These are phyloP conservation scores for Colletotrichum falcatum DNA, from an alignment of 2,329 filamentous ascomycete species.

Conservation along the genomic window DNA sequence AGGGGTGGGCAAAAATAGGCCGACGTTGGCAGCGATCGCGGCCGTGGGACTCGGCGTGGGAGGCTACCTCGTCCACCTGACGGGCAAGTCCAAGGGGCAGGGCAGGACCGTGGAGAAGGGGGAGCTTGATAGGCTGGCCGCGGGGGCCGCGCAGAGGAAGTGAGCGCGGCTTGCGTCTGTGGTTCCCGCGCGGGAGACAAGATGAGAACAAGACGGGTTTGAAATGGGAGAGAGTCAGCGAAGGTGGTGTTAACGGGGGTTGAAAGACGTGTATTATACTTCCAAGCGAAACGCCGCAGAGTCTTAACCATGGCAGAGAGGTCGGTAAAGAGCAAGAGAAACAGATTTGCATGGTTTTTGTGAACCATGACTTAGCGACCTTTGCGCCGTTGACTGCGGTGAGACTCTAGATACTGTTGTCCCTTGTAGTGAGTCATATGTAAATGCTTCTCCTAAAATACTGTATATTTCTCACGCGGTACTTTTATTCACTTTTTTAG, in stretches of 20 bases:
- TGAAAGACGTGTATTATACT: background rate
- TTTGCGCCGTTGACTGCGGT: too few relatives aligned
- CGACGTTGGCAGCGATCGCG: slow-evolving; percentile 32
- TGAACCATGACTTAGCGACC: background rate
- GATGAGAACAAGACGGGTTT: background rate
- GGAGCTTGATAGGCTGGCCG: slow-evolving; percentile 15
- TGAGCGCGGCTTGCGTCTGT: background rate
- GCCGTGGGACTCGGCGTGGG: slow-evolving; percentile 29
- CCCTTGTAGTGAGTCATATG: too few relatives aligned
- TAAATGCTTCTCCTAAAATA: too few relatives aligned
- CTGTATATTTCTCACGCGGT: too few relatives aligned
- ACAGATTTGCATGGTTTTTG: too few relatives aligned
- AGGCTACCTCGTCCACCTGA: slow-evolving; percentile 33
- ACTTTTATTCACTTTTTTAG: too few relatives aligned
- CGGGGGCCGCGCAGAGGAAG: slow-evolving; percentile 10
- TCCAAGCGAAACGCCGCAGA: background rate
- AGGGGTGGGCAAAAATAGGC: background rate
- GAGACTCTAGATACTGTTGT: too few relatives aligned
- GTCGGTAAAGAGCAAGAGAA: too few relatives aligned
- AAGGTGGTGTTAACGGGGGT: background rate
- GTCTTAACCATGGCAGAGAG: background rate
- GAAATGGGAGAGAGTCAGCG: too few relatives aligned
- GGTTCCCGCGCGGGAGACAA: background rate
- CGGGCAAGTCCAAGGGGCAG: slow-evolving; percentile 26
- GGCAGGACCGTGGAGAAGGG: background rate